Percentiles rank a stretch among this genome's conserved stretches.
These are phyloP conservation scores for Nicotiana knightiana DNA, from an alignment of 257 asterid species.

Conservation along the genomic window DNA sequence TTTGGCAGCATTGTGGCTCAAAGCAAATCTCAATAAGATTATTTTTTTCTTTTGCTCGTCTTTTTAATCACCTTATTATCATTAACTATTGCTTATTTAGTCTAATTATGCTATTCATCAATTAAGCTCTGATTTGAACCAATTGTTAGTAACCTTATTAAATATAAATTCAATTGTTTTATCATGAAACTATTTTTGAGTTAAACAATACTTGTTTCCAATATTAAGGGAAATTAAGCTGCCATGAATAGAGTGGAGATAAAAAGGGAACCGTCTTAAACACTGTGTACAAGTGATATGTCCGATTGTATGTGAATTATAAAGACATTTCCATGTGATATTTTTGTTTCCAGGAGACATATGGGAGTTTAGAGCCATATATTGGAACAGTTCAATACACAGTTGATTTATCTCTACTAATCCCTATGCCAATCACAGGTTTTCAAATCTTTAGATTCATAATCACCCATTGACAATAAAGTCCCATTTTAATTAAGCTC, in stretches of 20 bases:
- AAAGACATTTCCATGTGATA: constrained; percentile 2
- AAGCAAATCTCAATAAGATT: no score
- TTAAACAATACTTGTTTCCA: neutral
- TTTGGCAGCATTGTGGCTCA: no score
- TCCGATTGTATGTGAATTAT: constrained; percentile 1
- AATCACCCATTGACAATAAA: neutral
- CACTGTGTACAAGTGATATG: neutral
- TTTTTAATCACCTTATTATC: no score
- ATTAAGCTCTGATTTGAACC: no score
- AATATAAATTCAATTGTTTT: no score
- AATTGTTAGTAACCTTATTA: no score
- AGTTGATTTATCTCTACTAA: neutral
- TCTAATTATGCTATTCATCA: no score
- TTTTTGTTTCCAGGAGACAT: neutral
- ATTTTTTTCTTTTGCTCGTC: no score
- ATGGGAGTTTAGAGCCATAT: neutral
- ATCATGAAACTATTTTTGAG: no score
- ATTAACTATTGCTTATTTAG: no score
- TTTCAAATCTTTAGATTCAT: neutral
- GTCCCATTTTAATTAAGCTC: neutral
- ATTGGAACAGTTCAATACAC: neutral
- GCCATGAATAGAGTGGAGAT: neutral
- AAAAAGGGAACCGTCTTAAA: neutral
- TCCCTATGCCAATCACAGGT: neutral
- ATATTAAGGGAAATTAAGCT: neutral